Percentiles rank a stretch among this genome's conserved stretches.
These are phyloP conservation scores for Elaeis oleifera DNA, from an alignment of 202 grass and related monocot genomes.

Conservation along the genomic window DNA sequence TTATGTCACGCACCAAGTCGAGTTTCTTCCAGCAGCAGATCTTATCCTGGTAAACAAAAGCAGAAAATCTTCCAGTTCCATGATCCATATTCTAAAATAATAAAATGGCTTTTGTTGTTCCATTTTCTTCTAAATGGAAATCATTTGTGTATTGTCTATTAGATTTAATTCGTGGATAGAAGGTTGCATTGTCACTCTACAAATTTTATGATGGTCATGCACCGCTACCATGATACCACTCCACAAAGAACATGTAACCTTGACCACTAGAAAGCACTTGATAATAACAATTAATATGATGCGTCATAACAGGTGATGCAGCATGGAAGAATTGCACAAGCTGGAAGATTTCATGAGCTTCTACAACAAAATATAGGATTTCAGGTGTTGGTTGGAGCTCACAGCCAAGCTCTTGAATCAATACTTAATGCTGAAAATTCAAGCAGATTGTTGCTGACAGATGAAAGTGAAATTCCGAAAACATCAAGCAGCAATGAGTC, in stretches of 20 bases:
- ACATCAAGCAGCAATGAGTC: slow-evolving; percentile 31
- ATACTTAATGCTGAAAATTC: slow-evolving; percentile 72
- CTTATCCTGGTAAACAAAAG: slow-evolving; percentile 64
- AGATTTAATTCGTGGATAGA: no score
- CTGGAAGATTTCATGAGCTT: slow-evolving; percentile 78
- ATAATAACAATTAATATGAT: background rate
- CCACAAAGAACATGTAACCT: no score
- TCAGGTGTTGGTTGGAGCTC: slow-evolving; percentile 85
- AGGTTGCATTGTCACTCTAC: no score
- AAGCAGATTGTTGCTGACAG: slow-evolving; percentile 47
- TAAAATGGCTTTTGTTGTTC: background rate
- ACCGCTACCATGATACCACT: no score
- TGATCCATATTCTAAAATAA: background rate
- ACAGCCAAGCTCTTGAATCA: slow-evolving; percentile 82
- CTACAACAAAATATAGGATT: slow-evolving; percentile 84
- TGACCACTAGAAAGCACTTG: no score
- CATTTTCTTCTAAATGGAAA: background rate
- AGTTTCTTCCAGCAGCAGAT: slow-evolving; percentile 89
- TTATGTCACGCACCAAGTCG: slow-evolving; percentile 96
- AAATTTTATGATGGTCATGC: no score
- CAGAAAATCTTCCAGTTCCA: background rate
- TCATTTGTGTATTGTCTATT: no score
- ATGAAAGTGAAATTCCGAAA: slow-evolving; percentile 27
- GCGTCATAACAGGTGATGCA: slow-evolving; percentile 79
- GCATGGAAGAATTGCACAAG: slow-evolving; percentile 74